Evolutionary conservation across 352 stramenopile genomes (phyloP).

Genomic region (Elongisporangium anandrum): DNA sequence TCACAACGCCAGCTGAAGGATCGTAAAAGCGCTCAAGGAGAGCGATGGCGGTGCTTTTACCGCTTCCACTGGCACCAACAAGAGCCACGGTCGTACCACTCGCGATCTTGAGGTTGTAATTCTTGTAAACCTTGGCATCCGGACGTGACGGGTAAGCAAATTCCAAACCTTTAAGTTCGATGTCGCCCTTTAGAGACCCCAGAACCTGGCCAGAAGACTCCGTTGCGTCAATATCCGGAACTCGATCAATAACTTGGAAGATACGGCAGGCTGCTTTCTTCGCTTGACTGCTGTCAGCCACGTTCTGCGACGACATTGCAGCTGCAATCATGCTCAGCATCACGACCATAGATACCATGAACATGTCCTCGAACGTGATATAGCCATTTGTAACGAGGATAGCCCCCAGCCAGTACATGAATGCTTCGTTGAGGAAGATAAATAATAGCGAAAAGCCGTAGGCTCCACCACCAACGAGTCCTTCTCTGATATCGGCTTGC

Average conservation of each 20-base stretch:
- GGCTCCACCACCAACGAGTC: conserved; percentile 28
- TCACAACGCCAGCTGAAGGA: conserved; percentile 26
- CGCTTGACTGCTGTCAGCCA: conserved; percentile 20
- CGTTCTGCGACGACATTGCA: conserved; percentile 12
- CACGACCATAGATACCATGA: conserved; percentile 47
- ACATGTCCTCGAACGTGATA: conserved; percentile 43
- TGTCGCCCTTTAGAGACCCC: conserved; percentile 11
- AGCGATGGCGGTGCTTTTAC: conserved; percentile 74
- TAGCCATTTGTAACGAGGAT: conserved; percentile 32
- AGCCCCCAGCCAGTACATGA: conserved; percentile 59
- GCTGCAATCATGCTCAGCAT: conserved; percentile 34
- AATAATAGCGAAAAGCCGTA: conserved; percentile 44
- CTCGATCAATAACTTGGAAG: conserved; percentile 48
- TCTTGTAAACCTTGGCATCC: conserved; percentile 51
- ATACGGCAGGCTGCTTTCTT: conserved; percentile 17
- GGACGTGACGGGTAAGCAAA: conserved; percentile 59
- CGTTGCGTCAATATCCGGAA: conserved; percentile 9
- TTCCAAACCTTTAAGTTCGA: conserved; percentile 38
- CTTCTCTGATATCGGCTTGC: conserved; percentile 19
- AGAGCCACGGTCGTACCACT: conserved; percentile 75
- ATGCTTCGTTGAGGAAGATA: conserved; percentile 39
- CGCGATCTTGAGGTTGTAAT: conserved; percentile 53
- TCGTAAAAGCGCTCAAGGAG: conserved; percentile 83
- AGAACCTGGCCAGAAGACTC: conserved; percentile 1
- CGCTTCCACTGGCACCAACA: conserved; percentile 73